Conservation (phyloP, 164 flowering plant species). For the Kingdonia uniflora region DNA sequence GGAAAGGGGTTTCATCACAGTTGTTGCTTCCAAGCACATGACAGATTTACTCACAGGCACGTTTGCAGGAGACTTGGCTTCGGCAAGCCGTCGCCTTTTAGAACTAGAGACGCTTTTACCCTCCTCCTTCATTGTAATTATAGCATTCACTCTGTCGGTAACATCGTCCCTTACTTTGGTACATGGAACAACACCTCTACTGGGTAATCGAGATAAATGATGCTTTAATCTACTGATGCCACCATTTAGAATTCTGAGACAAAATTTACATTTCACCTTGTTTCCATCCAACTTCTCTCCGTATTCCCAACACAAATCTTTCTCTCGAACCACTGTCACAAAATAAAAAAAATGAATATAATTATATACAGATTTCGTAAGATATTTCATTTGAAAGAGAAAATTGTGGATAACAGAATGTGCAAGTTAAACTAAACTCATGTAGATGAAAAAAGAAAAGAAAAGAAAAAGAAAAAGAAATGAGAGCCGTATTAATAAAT, state of each 20-base stretch:
- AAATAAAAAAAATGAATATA: neutral
- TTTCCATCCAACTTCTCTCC: slow-evolving; percentile 90
- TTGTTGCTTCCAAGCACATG: slow-evolving; percentile 28
- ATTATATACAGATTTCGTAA: too few relatives aligned
- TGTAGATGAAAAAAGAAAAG: too few relatives aligned
- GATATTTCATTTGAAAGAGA: too few relatives aligned
- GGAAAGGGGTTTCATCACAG: slow-evolving; percentile 35
- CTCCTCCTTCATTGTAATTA: slow-evolving; percentile 61
- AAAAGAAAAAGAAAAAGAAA: too few relatives aligned
- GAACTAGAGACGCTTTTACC: slow-evolving; percentile 38
- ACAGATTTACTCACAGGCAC: slow-evolving; percentile 25
- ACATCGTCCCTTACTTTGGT: slow-evolving; percentile 91
- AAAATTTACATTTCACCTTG: slow-evolving; percentile 84
- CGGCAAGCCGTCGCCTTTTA: slow-evolving; percentile 44
- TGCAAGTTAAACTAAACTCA: too few relatives aligned
- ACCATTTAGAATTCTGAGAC: slow-evolving; percentile 63
- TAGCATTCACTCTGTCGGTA: slow-evolving; percentile 56
- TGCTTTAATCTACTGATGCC: slow-evolving; percentile 93
- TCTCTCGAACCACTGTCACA: slow-evolving; percentile 84
- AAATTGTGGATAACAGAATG: too few relatives aligned
- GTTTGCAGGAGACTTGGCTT: slow-evolving; percentile 32
- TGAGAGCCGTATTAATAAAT: too few relatives aligned
- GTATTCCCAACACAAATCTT: slow-evolving; percentile 93
- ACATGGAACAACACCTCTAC: slow-evolving; percentile 93
- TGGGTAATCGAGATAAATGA: slow-evolving; percentile 84